Percentiles rank a stretch among this genome's conserved stretches.
Conservation (phyloP, 352 stramenopile genomes). For the Phytophthora pistaciae region DNA sequence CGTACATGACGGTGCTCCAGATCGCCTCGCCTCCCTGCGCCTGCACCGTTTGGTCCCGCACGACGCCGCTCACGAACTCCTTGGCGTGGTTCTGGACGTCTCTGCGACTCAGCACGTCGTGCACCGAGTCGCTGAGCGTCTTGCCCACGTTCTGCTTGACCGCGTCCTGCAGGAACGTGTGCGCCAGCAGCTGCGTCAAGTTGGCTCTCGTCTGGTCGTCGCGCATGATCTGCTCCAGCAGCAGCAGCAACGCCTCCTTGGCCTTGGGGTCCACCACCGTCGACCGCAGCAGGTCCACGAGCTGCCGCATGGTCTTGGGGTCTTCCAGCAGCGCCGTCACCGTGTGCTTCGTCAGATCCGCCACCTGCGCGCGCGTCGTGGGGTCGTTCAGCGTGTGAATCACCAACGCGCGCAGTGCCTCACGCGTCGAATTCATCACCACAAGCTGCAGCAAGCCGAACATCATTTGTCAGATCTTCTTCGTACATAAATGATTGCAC, state of each 20-base stretch:
- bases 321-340: conserved; percentile 62
- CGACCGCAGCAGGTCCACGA: conserved; percentile 64
- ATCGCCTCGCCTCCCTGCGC: conserved; percentile 81
- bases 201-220: conserved; percentile 64
- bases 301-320: conserved; percentile 55
- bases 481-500: conserved; percentile 23
- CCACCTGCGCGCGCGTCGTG: conserved; percentile 60
- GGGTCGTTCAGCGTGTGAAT: conserved; percentile 72
- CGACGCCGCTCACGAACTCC: conserved; percentile 81
- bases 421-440: conserved; percentile 70
- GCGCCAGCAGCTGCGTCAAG: conserved; percentile 66
- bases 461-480: conserved; percentile 12
- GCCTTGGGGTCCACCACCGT: conserved; percentile 59
- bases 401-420: conserved; percentile 58
- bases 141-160: conserved; percentile 72
- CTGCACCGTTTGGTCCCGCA: conserved; percentile 85
- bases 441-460: conserved; percentile 54
- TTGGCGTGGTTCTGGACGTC: conserved; percentile 88
- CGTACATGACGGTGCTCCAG: conserved; percentile 86
- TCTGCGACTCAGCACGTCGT: conserved; percentile 76
- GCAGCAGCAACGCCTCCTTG: conserved; percentile 53
- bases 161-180: conserved; percentile 72
- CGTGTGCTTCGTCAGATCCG: conserved; percentile 58
- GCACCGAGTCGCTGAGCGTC: conserved; percentile 72
- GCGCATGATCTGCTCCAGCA: conserved; percentile 74